Conservation (phyloP, 306 rosid genomes). For the Prunus kanzakura region DNA sequence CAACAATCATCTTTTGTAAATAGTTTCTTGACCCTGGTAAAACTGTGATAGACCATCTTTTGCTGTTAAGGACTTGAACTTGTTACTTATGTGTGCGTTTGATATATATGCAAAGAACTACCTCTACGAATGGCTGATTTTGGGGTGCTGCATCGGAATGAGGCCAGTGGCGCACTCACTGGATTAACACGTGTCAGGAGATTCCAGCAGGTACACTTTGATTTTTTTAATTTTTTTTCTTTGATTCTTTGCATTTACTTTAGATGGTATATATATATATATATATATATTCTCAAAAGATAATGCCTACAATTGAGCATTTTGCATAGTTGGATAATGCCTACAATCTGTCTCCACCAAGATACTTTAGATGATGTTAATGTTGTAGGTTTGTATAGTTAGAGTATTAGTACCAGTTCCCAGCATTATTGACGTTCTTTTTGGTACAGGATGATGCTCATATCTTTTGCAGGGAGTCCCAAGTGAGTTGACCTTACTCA, state of each 20-base stretch:
- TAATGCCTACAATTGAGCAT: too few relatives aligned
- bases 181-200: constrained; percentile 96
- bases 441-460: constrained; percentile 84
- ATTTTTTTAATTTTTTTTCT: background rate
- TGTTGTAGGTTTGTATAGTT: background rate
- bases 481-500: constrained; percentile 42
- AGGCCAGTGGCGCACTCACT: constrained; percentile 97
- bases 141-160: constrained; percentile 96
- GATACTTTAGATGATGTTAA: background rate
- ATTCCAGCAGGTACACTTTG: constrained; percentile 72
- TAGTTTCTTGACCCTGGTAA: background rate
- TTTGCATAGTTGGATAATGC: too few relatives aligned
- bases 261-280: too few relatives aligned
- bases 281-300: too few relatives aligned
- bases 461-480: constrained; percentile 91
- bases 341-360: too few relatives aligned
- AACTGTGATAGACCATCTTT: background rate
- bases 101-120: constrained; percentile 59
- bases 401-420: background rate
- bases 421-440: background rate
- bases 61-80: background rate
- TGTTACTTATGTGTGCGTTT: background rate
- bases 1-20: too few relatives aligned
- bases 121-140: constrained; percentile 96
- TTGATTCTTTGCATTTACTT: constrained; percentile 24